A percentile compares a stretch with the other conserved stretches of the same genome.
These are phyloP conservation scores for Nicotiana otophora DNA, from an alignment of 257 asterid species.

Conservation along the genomic window DNA sequence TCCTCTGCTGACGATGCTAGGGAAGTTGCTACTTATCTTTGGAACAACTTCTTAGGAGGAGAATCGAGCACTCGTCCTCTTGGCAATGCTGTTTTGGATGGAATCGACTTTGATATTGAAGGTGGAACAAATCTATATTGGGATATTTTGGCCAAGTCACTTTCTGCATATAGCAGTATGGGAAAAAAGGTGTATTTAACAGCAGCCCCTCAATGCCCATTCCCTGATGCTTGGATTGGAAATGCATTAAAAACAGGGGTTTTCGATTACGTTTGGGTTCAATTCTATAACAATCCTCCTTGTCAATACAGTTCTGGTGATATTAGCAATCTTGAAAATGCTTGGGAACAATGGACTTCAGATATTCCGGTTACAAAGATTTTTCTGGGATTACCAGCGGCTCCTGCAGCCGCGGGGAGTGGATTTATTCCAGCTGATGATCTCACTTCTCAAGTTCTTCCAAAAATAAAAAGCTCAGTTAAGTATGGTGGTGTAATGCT, in stretches of 20 bases:
- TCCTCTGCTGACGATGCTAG: slow-evolving; percentile 9
- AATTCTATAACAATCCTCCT: slow-evolving; percentile 21
- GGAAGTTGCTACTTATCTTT: slow-evolving; percentile 8
- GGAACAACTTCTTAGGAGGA: slow-evolving; percentile 14
- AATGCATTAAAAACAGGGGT: slow-evolving; percentile 33
- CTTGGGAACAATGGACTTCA: slow-evolving; percentile 27
- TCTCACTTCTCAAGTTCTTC: slow-evolving; percentile 15
- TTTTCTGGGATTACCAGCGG: slow-evolving; percentile 27
- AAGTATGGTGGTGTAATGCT: slow-evolving; percentile 28
- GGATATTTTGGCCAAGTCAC: slow-evolving; percentile 29
- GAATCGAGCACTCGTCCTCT: slow-evolving; percentile 9
- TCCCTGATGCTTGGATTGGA: slow-evolving; percentile 21
- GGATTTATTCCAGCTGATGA: slow-evolving; percentile 22
- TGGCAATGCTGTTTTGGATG: slow-evolving; percentile 32
- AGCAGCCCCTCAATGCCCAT: slow-evolving; percentile 16
- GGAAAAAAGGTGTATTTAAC: slow-evolving; percentile 16
- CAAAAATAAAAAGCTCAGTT: slow-evolving; percentile 4
- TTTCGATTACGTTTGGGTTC: slow-evolving; percentile 16
- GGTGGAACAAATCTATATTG: slow-evolving; percentile 31
- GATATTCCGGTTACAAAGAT: slow-evolving; percentile 19
- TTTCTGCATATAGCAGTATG: slow-evolving; percentile 11
- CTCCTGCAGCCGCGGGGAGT: slow-evolving; percentile 28
- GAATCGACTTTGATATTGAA: slow-evolving; percentile 36
- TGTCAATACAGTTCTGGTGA: slow-evolving; percentile 14
- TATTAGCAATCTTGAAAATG: background rate